These are phyloP conservation scores for Corynespora cassiicola DNA, from an alignment of 2,329 filamentous ascomycete species.

Conservation along the genomic window DNA sequence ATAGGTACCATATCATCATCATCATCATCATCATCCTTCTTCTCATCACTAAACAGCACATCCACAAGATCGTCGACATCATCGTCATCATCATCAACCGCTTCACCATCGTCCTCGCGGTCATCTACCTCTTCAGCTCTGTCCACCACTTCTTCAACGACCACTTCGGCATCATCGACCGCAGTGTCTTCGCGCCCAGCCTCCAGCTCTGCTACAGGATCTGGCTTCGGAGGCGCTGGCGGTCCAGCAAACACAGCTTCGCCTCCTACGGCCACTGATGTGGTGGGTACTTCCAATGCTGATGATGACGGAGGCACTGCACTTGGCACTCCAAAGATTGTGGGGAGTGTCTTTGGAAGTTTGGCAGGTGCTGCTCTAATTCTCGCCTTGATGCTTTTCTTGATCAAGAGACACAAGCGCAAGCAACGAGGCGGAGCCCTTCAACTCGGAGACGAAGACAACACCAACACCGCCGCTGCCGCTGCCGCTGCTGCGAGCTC, in stretches of 20 bases:
- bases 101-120: conserved; percentile 15
- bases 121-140: conserved; percentile 18
- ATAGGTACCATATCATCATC: conserved; percentile 6
- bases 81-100: conserved; percentile 15
- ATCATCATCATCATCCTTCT: conserved; percentile 15
- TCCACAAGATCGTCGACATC: conserved; percentile 15
- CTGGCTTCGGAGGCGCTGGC: conserved; percentile 17
- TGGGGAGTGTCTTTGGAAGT: conserved; percentile 69
- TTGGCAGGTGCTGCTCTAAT: conserved; percentile 63
- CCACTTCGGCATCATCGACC: conserved; percentile 9
- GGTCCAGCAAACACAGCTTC: conserved; percentile 20
- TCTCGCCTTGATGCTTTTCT: conserved; percentile 57
- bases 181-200: conserved; percentile 11
- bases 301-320: conserved; percentile 25
- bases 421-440: conserved; percentile 33
- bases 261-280: conserved; percentile 17
- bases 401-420: conserved; percentile 60
- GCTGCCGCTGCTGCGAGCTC: too few species aligned
- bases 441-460: conserved; percentile 36
- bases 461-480: conserved; percentile 22
- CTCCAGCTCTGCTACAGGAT: conserved; percentile 16
- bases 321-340: conserved; percentile 59
- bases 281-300: conserved; percentile 12
- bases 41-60: conserved; percentile 10
- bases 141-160: conserved; percentile 8